phyloP scores from a whole-genome alignment of 441 rosid species.

The Corymbia citriodora region DNA sequence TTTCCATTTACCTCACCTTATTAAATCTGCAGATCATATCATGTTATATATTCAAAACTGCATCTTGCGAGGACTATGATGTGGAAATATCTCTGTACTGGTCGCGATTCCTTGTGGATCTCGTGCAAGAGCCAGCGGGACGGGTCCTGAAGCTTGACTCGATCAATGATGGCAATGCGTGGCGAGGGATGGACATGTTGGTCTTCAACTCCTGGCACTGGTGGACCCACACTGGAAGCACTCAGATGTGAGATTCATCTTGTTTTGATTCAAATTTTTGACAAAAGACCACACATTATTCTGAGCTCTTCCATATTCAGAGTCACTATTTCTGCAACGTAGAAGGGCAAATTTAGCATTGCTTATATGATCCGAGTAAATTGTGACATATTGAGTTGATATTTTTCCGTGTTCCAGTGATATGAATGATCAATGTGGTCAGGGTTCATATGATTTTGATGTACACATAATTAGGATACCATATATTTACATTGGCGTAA shows the following conservation, averaged over 20 bases:
- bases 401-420: background rate
- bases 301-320: background rate
- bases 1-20: background rate
- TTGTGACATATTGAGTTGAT: background rate
- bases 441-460: too few species aligned
- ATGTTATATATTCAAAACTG: background rate
- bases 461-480: background rate
- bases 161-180: background rate
- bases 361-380: background rate
- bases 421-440: background rate
- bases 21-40: background rate
- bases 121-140: background rate
- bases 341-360: background rate
- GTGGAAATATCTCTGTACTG: background rate
- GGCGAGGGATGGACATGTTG: constrained; percentile 2
- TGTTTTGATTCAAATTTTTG: background rate
- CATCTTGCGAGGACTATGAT: background rate
- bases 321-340: background rate
- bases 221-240: background rate
- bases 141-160: constrained; percentile 1
- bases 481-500: background rate
- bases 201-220: background rate
- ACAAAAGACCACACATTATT: background rate
- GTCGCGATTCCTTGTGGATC: background rate
- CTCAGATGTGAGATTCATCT: background rate